These are phyloP conservation scores for Manihot esculenta DNA, from an alignment of 441 rosid species.

Conservation along the genomic window DNA sequence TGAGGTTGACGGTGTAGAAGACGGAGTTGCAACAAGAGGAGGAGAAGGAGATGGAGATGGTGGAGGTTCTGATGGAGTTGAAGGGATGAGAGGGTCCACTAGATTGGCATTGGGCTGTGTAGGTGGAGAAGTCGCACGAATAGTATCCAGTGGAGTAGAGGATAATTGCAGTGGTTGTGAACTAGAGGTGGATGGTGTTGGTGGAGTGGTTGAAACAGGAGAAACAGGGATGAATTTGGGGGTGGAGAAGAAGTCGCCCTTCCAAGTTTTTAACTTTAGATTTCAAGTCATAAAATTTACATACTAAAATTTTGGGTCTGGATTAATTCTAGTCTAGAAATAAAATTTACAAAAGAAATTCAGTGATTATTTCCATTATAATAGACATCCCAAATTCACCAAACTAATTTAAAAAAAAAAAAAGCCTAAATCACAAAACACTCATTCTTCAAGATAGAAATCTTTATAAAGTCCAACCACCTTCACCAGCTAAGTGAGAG, in stretches of 20 bases:
- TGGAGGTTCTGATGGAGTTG: conserved; percentile 21
- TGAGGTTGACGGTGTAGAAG: conserved; percentile 8
- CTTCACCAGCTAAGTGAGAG: conserved; percentile 13
- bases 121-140: conserved; percentile 12
- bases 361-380: conserved; percentile 8
- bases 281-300: conserved; percentile 7
- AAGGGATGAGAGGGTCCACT: conserved; percentile 10
- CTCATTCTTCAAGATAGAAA: conserved; percentile 34
- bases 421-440: conserved; percentile 32
- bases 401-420: conserved; percentile 44
- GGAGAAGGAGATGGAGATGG: conserved; percentile 19
- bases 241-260: conserved; percentile 40
- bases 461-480: conserved; percentile 13
- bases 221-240: conserved; percentile 35
- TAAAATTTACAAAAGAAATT: conserved; percentile 10
- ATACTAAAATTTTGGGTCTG: conserved; percentile 11
- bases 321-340: background rate
- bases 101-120: conserved; percentile 21
- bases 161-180: conserved; percentile 22
- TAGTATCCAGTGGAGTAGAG: background rate
- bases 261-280: background rate
- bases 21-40: conserved; percentile 16
- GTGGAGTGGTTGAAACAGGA: conserved; percentile 22
- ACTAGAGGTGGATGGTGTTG: conserved; percentile 20
- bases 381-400: conserved; percentile 22